Evolutionary conservation across 106 monocot species (phyloP).

Genomic region (Narthecium ossifragum): DNA sequence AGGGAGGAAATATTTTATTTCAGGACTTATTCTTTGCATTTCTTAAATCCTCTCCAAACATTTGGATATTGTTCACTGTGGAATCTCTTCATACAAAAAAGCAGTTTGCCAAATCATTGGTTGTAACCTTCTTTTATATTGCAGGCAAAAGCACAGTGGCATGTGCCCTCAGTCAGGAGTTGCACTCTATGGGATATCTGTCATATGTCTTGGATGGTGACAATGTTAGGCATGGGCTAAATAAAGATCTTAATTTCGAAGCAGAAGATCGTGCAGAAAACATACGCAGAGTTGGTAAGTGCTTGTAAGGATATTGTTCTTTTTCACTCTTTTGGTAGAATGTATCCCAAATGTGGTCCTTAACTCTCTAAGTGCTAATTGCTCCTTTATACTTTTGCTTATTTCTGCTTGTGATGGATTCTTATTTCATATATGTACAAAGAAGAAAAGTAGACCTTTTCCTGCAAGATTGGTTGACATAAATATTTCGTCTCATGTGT

Average conservation of each 20-base stretch:
- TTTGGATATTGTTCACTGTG: background rate
- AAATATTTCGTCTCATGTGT: too few species aligned
- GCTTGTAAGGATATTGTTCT: background rate
- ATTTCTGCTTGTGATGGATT: too few species aligned
- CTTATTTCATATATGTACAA: too few species aligned
- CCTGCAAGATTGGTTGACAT: too few species aligned
- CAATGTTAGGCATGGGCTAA: conserved; percentile 95
- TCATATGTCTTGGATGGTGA: conserved; percentile 94
- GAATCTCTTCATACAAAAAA: background rate
- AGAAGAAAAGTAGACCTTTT: too few species aligned
- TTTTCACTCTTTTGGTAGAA: background rate
- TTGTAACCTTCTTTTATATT: conserved; percentile 6
- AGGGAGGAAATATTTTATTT: background rate
- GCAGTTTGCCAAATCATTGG: background rate
- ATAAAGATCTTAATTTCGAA: conserved; percentile 74
- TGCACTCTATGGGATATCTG: conserved; percentile 61
- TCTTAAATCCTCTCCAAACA: background rate
- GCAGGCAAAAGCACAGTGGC: conserved; percentile 92
- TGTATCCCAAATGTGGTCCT: too few species aligned
- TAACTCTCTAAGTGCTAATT: too few species aligned
- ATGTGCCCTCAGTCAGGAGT: conserved; percentile 75
- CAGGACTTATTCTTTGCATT: background rate
- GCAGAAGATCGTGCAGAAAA: conserved; percentile 90
- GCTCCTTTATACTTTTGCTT: too few species aligned
- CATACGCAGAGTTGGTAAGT: conserved; percentile 87